Evolutionary conservation across 2,329 filamentous ascomycete genomes (phyloP), one percentile per base, ranked within the genome.

Genomic region (Apiospora marii): DNA sequence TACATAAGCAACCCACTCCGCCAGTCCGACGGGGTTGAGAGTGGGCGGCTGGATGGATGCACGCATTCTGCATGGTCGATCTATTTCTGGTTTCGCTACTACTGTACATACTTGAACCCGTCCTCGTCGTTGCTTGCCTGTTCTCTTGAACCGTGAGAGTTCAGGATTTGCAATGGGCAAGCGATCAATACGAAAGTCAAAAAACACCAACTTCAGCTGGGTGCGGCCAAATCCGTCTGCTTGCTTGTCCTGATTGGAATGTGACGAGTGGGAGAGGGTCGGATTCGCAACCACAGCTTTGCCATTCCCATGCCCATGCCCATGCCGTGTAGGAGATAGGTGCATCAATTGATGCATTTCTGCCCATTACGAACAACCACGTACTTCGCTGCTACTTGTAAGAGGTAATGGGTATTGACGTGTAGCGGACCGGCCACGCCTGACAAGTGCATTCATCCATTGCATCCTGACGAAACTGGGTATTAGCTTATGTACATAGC

Each of bases 311-410:
- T 61, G 53, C 16, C 34, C 37, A 37, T 37, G 27, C 27, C 37
- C 37, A 41, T 41, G 37, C 37, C 37, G 8, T 41, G 37, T 41
- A 41, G 8, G 5, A 37, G 6, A 1, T 41, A 10, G 37, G 4
- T 34, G 30, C 13, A 51, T 51, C n/a, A 13, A 58, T 58, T 34
- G 14, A 34, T 58, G 27, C 19, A 37, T 22, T 37, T 8, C 22
- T 61, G 53, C 53, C 53, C 30, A 61, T 61, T 61, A 61, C 53
- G 30, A 61, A 34, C 53, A 37, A 37, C 30, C 53, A 37, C 53
- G 53, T 61, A 61, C 16, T 6, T 19, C 8, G 34, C 34, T 61
- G 58, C 58, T 6, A 41, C 37, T 41, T 41, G 6, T 41, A 41
- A 10, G 34, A 13, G 41, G 19, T 41, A 13, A 41, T 41, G 22